These are phyloP conservation scores for Pseudopyricularia javanii DNA, from an alignment of 2,329 filamentous ascomycete genomes.

Conservation along the genomic window DNA sequence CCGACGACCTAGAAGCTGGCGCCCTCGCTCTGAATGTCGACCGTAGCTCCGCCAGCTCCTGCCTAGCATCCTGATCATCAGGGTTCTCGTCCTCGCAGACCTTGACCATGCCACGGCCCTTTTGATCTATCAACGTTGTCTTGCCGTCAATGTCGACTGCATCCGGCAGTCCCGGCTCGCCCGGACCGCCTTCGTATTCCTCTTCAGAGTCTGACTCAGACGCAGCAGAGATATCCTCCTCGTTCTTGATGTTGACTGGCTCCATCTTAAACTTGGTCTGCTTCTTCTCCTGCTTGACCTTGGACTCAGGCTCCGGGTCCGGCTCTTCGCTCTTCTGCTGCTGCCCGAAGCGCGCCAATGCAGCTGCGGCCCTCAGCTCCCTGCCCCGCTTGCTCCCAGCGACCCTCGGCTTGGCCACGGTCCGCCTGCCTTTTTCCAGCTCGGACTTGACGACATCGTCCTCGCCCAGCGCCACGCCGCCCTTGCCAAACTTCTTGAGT, in stretches of 20 bases:
- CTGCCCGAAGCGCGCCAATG: conserved; percentile 58
- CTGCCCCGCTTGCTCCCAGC: conserved; percentile 63
- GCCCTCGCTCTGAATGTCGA: conserved; percentile 15
- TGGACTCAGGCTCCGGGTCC: conserved; percentile 18
- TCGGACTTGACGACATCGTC: conserved; percentile 54
- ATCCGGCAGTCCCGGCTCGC: conserved; percentile 31
- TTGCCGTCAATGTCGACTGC: conserved; percentile 51
- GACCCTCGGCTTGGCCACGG: conserved; percentile 56
- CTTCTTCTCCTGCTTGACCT: conserved; percentile 8
- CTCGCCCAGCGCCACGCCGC: conserved; percentile 56
- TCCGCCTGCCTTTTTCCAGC: conserved; percentile 53
- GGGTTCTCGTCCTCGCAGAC: conserved; percentile 60
- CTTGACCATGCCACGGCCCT: conserved; percentile 57
- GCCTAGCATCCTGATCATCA: conserved; percentile 41
- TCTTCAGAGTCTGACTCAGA: conserved; percentile 33
- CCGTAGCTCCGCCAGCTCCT: conserved; percentile 58
- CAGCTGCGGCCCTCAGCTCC: conserved; percentile 65
- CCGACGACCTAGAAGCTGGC: background rate
- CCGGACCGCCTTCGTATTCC: conserved; percentile 29
- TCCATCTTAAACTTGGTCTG: conserved; percentile 14
- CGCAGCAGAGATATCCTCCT: conserved; percentile 15
- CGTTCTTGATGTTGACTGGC: conserved; percentile 13
- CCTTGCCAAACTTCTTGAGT: conserved; percentile 62
- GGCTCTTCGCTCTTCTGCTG: conserved; percentile 25
- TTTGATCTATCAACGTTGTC: conserved; percentile 48